Evolutionary conservation across 106 monocot species (phyloP).

Genomic region (Cymbidium sinense): DNA sequence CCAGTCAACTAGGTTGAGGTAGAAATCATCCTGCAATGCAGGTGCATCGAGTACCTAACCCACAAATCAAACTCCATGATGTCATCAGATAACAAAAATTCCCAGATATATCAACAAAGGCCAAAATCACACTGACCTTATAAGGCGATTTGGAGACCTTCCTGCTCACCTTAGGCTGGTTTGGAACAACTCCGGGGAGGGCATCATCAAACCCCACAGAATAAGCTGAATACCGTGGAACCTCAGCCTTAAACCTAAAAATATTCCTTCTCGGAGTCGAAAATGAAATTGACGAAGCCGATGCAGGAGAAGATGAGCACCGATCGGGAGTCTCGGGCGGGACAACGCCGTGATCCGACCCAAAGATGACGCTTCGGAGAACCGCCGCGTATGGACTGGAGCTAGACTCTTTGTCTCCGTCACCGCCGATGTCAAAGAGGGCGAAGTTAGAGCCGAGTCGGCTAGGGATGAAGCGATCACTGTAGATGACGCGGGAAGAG

Average conservation of each 20-base stretch:
- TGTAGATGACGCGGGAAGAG: constrained; percentile 45
- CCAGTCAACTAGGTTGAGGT: constrained; percentile 98
- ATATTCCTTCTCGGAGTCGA: constrained; percentile 59
- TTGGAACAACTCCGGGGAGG: constrained; percentile 32
- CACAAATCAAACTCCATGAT: neutral
- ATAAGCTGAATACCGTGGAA: constrained; percentile 28
- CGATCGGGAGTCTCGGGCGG: constrained; percentile 36
- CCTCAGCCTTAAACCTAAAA: constrained; percentile 79
- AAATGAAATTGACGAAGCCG: constrained; percentile 22
- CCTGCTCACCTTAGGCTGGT: constrained; percentile 40
- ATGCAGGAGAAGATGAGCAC: constrained; percentile 27
- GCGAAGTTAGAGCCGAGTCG: constrained; percentile 68
- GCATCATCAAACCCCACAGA: constrained; percentile 36
- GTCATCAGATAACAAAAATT: neutral
- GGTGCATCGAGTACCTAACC: constrained; percentile 91
- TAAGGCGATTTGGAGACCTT: constrained; percentile 79
- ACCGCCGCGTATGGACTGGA: constrained; percentile 46
- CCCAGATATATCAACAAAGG: neutral
- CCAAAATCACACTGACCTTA: constrained; percentile 35
- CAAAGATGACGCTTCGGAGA: constrained; percentile 66
- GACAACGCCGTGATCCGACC: constrained; percentile 25
- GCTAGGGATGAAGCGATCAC: constrained; percentile 82
- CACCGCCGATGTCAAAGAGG: constrained; percentile 38
- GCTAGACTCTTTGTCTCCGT: constrained; percentile 16
- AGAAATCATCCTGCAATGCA: constrained; percentile 97